Base-by-base conservation (phyloP, 306 rosid species). In the Cucumis sativus region DNA sequence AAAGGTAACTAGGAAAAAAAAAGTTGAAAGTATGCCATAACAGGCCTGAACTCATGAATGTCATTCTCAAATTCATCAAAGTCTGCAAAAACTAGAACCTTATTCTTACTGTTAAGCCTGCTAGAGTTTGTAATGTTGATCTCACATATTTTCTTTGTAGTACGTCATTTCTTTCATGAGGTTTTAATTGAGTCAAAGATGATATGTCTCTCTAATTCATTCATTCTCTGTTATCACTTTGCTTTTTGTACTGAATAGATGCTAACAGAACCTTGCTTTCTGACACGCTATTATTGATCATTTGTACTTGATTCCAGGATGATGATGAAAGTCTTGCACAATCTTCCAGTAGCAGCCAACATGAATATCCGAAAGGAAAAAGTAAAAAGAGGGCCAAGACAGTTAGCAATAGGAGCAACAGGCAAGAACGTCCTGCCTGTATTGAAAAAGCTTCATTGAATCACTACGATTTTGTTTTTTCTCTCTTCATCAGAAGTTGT, bases 221-320 rank as follows among this genome's bases (percentile, higher is more conserved):
- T 14, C 16, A 47, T 70, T 21, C 51, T 70, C 28, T 23, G 60
- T 70, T 70, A 20, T 25, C 40, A 14, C 43, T 49, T 17, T 49
- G 37, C 76, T 15, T 14, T 15, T 7, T 49, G 58, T 45, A 21
- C 8, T 71, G 41, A 3, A 33, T 33, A 33, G 37, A 71, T 71
- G 43, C 15, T 49, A 23, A 71, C 43, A 49, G 5, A 45, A 15
- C 75, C 37, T 71, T 49, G 15, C 56, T 60, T 64, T 87, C 72
- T 77, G 20, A 69, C 60, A 66, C 60, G 39, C 74, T 49, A 56
- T 66, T 17, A 61, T 83, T 70, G 45, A 81, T 15, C 63, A 49
- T 78, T 78, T 45, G 39, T 80, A 79, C 35, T 80, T 54, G 73
- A 75, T 79, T 83, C 59, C 85, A 94, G 97, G 96, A 89, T 81